Conservation (phyloP, 164 flowering plant species). For the Magnolia changhungtana region DNA sequence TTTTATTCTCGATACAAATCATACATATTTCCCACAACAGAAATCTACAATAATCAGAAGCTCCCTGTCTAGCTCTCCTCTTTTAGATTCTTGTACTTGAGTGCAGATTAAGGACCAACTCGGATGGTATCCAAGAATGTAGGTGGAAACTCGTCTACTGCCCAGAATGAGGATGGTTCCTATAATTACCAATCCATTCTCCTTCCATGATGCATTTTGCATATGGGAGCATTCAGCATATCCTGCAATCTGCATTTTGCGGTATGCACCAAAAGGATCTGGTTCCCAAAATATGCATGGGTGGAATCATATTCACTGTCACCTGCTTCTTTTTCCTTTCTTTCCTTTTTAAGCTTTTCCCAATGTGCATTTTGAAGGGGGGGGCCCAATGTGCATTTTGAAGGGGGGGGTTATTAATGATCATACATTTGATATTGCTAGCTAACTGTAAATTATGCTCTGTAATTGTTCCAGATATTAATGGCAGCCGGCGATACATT, state of each 20-base stretch:
- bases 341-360: not conserved
- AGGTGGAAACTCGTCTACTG: too few relatives aligned
- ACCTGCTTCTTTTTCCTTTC: not conserved
- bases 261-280: not conserved
- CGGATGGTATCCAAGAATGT: too few relatives aligned
- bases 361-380: not conserved
- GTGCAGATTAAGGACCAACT: too few relatives aligned
- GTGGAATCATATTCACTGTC: not conserved
- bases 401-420: not conserved
- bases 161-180: too few relatives aligned
- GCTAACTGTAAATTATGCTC: slow-evolving; percentile 10
- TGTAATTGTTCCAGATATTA: slow-evolving; percentile 53
- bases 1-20: too few relatives aligned
- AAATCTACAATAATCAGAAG: too few relatives aligned
- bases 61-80: too few relatives aligned
- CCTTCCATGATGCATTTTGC: not conserved
- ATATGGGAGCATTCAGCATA: not conserved
- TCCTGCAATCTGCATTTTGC: not conserved
- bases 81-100: too few relatives aligned
- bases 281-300: not conserved
- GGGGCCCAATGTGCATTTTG: too few relatives aligned
- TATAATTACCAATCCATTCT: not conserved
- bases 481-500: slow-evolving; percentile 99
- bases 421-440: not conserved
- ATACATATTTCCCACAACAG: too few relatives aligned